These are phyloP conservation scores for Trametes polyzona DNA, from an alignment of 1,284 basidiomycete genomes.

Conservation along the genomic window DNA sequence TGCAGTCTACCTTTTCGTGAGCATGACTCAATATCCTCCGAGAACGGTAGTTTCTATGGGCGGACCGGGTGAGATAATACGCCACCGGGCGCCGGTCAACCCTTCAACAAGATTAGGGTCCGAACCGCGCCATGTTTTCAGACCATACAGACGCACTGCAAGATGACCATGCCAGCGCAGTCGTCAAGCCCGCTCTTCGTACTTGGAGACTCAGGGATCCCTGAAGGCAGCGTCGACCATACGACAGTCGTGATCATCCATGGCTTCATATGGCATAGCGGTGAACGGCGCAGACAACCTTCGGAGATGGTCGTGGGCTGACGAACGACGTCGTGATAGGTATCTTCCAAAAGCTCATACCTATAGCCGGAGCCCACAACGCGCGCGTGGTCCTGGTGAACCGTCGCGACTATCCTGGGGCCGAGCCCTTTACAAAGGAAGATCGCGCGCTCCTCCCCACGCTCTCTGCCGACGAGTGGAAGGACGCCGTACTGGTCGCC, in stretches of 20 bases:
- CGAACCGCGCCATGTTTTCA: too few species aligned
- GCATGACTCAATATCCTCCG: too few species aligned
- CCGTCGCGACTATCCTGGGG: conserved; percentile 20
- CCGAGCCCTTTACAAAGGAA: conserved; percentile 12
- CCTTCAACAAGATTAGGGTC: too few species aligned
- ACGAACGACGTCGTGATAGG: too few species aligned
- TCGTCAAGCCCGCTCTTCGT: neutral
- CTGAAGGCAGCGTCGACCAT: neutral
- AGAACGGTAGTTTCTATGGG: too few species aligned
- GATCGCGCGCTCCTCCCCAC: conserved; percentile 26
- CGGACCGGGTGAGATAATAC: too few species aligned
- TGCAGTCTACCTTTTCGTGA: too few species aligned
- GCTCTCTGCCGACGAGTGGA: neutral
- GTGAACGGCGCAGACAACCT: neutral
- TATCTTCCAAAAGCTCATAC: conserved; percentile 16
- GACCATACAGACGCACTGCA: too few species aligned
- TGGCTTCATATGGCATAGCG: conserved; percentile 11
- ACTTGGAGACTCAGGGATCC: conserved; percentile 11
- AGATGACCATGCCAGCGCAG: neutral
- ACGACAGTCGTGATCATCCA: conserved; percentile 15
- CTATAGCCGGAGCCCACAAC: conserved; percentile 8
- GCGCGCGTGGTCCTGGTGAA: conserved; percentile 16
- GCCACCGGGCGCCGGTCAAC: too few species aligned
- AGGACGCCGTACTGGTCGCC: conserved; percentile 1
- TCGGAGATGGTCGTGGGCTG: neutral